Base-by-base conservation (phyloP, 768 basidiomycete species). In the Suillus bovinus region DNA sequence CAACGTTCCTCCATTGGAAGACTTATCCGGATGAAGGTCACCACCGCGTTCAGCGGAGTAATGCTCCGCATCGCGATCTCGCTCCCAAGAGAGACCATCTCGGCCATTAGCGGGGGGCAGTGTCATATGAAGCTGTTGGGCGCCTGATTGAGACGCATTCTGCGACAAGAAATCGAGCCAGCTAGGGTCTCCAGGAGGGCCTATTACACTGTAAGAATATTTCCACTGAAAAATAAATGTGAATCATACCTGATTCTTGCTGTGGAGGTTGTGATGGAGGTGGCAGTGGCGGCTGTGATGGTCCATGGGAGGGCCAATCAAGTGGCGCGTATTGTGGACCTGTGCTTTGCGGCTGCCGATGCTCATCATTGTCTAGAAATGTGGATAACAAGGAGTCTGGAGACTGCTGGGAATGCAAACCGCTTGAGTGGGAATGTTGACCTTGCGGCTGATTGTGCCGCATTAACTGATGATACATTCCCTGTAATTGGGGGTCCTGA, bases 161-260 rank as follows among this genome's bases (percentile, higher is more conserved):
- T 74, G 72, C 16, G 76, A 72, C 52, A 75, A 42, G 41, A 76
- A 75, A 42, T 75, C 74, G 38, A 75, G 68, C 74, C 74, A 75
- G 36, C 60, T 70, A 4, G 76, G 64, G n/a, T 75, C 76, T 14
- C 67, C 69, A 22, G 75, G 56, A 36, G 71, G 70, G 42, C 67
- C 72, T 74, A 39, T 36, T 14, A 20, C 47, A 1, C 14, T 31
- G 20, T 66, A 47, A 66, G 62, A 41, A 52, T 14, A 31, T 29
- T 34, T 38, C n/a, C 20, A 16, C 6, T 5, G 8, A 7, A n/a
- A 4, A 27, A 42, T 11, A 4, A 17, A 42, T 24, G 13, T 13
- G 2, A 42, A 44, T 52, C 67, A 17, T 49, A 71, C 72, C 71
- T 59, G 68, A 61, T 56, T 71, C 70, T 50, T 76, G 71, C 33